Evolutionary conservation across 2,329 filamentous ascomycete genomes (phyloP), one percentile per base, ranked within the genome.

Genomic region (Colletotrichum gloeosporioides): DNA sequence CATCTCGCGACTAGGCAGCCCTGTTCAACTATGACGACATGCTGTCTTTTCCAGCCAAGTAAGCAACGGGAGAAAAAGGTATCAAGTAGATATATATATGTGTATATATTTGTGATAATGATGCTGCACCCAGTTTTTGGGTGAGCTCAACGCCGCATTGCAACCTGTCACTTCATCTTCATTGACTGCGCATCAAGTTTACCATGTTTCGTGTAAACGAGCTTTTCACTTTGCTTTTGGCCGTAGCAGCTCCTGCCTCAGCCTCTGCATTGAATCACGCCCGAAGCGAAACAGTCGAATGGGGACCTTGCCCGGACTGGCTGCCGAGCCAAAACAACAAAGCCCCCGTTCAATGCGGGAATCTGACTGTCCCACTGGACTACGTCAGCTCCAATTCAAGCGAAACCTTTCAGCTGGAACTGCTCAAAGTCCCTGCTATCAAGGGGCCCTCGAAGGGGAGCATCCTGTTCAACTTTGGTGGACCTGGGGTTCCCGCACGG

Each of bases 161-260:
- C 10, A 9, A 1, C 18, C 18, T 49, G 18, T 5, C n/a, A 53
- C n/a, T 22, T 25, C 44, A 22, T 53, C n/a, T 53, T 22, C n/a
- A 22, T 53, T 13, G 1, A 22, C 12, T n/a, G 10, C 44, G 0
- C 10, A 53, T 53, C n/a, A 25, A 53, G 6, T 6, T 53, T 22
- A 53, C n/a, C 0, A 53, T 53, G 44, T 22, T 53, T 22, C 44
- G 0, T 0, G 0, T 8, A 4, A 7, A 53, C n/a, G n/a, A n/a
- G n/a, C n/a, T 53, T 12, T 18, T 53, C n/a, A 22, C 44, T 22
- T 3, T 53, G 6, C 44, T 53, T 53, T 25, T 53, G 10, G 44
- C n/a, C 12, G n/a, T 8, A 22, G 55, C 55, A 31, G 55, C 55
- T 59, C 25, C 55, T 31, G 25, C 25, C 13, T 27, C 27, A 18